These are phyloP conservation scores for Metschnikowia anglica DNA, from an alignment of 805 yeast genomes.

Conservation along the genomic window DNA sequence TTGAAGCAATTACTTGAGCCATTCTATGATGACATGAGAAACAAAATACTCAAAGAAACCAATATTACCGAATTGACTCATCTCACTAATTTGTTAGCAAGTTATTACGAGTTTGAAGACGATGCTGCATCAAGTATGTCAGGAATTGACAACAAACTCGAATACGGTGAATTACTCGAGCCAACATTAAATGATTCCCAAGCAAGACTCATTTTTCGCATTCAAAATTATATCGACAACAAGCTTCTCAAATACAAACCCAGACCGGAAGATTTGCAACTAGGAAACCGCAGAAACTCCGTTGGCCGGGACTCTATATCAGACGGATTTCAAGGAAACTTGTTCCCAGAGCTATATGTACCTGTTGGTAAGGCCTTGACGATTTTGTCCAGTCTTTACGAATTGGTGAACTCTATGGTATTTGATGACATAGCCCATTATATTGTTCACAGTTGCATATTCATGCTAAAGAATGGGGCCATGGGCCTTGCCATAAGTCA, in stretches of 20 bases:
- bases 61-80: conserved; percentile 72
- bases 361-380: conserved; percentile 71
- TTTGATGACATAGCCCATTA: conserved; percentile 90
- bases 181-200: conserved; percentile 79
- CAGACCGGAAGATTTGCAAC: conserved; percentile 62
- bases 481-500: conserved; percentile 44
- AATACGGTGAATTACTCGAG: conserved; percentile 59
- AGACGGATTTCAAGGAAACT: conserved; percentile 38
- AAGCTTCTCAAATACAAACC: conserved; percentile 68
- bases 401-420: conserved; percentile 69
- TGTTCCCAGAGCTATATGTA: conserved; percentile 55
- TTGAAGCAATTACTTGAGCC: conserved; percentile 71
- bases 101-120: conserved; percentile 66
- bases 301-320: conserved; percentile 12
- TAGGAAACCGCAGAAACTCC: conserved; percentile 41
- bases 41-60: conserved; percentile 65
- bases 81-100: conserved; percentile 64
- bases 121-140: conserved; percentile 17
- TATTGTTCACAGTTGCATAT: conserved; percentile 74
- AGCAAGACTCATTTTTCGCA: conserved; percentile 73
- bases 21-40: conserved; percentile 67
- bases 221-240: conserved; percentile 69
- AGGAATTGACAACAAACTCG: conserved; percentile 28
- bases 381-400: conserved; percentile 74
- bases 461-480: conserved; percentile 55